Percentiles rank a stretch among this genome's conserved stretches.
phyloP scores from a whole-genome alignment of 1,284 basidiomycete species.

The Cystobasidium pallidum region DNA sequence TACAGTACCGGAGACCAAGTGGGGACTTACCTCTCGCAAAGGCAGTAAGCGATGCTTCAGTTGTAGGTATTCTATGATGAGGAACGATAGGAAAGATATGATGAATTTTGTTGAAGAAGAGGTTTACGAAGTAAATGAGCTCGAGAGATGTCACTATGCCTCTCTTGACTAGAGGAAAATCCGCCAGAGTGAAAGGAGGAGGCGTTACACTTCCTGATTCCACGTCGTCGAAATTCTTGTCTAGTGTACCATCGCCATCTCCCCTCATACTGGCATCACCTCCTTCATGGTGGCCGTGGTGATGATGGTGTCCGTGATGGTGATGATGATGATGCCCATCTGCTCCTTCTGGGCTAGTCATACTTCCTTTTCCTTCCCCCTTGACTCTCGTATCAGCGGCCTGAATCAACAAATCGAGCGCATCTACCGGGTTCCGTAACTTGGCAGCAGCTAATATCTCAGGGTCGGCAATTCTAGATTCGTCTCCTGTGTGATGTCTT shows the following conservation, averaged over 20 bases:
- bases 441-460: slow-evolving; percentile 44
- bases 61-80: slow-evolving; percentile 56
- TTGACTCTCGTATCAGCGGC: slow-evolving; percentile 45
- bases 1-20: too few relatives aligned
- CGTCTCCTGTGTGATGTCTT: slow-evolving; percentile 18
- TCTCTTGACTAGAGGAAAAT: slow-evolving; percentile 58
- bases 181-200: slow-evolving; percentile 29
- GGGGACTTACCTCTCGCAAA: slow-evolving; percentile 49
- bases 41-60: slow-evolving; percentile 54
- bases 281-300: slow-evolving; percentile 17
- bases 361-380: slow-evolving; percentile 15
- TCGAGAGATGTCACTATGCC: slow-evolving; percentile 56
- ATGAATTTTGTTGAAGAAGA: slow-evolving; percentile 58
- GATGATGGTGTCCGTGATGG: slow-evolving; percentile 4
- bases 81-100: slow-evolving; percentile 60
- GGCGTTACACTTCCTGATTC: background rate
- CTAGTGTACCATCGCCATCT: slow-evolving; percentile 4
- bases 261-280: slow-evolving; percentile 9
- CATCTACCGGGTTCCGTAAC: slow-evolving; percentile 46
- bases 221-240: background rate
- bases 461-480: slow-evolving; percentile 18
- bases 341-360: background rate
- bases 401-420: slow-evolving; percentile 42
- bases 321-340: slow-evolving; percentile 20
- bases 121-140: slow-evolving; percentile 54